phyloP scores from a whole-genome alignment of 495 filamentous ascomycete genomes.

The Hypoxylon trugodes region DNA sequence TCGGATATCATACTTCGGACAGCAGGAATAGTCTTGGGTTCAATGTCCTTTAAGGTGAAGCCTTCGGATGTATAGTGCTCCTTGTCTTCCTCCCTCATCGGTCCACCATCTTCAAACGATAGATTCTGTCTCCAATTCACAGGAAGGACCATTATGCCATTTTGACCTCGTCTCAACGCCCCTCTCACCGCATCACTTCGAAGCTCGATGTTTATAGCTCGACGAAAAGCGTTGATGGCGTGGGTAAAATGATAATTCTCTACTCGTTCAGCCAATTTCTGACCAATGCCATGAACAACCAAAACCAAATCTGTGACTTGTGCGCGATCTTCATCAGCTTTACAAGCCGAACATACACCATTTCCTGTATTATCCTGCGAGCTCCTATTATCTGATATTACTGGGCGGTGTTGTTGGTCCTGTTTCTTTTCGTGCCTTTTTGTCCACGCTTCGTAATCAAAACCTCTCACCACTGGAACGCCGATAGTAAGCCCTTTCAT shows the following conservation, averaged over 20 bases:
- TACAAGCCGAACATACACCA: slow-evolving; percentile 57
- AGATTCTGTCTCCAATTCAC: slow-evolving; percentile 90
- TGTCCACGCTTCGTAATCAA: slow-evolving; percentile 79
- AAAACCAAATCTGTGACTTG: slow-evolving; percentile 87
- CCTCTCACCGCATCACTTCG: slow-evolving; percentile 75
- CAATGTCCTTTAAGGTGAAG: slow-evolving; percentile 88
- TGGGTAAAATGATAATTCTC: slow-evolving; percentile 98
- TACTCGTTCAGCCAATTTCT: slow-evolving; percentile 94
- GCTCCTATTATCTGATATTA: slow-evolving; percentile 37
- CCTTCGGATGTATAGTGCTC: slow-evolving; percentile 64
- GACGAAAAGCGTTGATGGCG: slow-evolving; percentile 89
- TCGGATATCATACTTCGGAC: slow-evolving; percentile 92
- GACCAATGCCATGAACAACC: slow-evolving; percentile 94
- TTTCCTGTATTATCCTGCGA: slow-evolving; percentile 42
- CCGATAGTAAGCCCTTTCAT: slow-evolving; percentile 83
- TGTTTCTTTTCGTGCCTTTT: slow-evolving; percentile 66
- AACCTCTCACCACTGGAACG: slow-evolving; percentile 86
- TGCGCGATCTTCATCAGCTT: slow-evolving; percentile 68
- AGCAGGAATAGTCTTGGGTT: slow-evolving; percentile 86
- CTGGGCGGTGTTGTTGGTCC: slow-evolving; percentile 43
- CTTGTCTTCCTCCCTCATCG: slow-evolving; percentile 58
- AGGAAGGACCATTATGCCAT: slow-evolving; percentile 65
- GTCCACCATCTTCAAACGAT: slow-evolving; percentile 79
- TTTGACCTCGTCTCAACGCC: slow-evolving; percentile 71
- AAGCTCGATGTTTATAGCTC: slow-evolving; percentile 85